Conservation (phyloP, 768 basidiomycete genomes). For the Trametes cinnabarina region DNA sequence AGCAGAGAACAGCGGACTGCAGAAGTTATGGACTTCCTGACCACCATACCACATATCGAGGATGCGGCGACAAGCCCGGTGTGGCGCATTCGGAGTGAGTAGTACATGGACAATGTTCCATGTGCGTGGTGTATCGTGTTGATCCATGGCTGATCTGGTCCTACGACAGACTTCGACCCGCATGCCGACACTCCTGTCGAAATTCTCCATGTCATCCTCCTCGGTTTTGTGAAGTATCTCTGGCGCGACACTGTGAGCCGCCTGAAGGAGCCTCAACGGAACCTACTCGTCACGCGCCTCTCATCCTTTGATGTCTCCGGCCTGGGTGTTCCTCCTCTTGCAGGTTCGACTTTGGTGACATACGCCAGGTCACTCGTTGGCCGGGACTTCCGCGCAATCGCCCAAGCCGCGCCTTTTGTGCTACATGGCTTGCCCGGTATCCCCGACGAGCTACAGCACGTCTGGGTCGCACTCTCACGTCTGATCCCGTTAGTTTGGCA, state of each 20-base stretch:
- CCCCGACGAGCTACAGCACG: slow-evolving; percentile 25
- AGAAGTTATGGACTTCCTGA: too few species aligned
- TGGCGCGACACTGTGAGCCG: slow-evolving; percentile 38
- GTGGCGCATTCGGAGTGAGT: too few species aligned
- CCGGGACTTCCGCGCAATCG: slow-evolving; percentile 30
- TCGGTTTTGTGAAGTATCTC: slow-evolving; percentile 48
- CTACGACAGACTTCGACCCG: slow-evolving; percentile 43
- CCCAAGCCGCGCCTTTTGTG: slow-evolving; percentile 38
- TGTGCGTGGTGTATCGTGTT: slow-evolving; percentile 13
- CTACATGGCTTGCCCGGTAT: slow-evolving; percentile 35
- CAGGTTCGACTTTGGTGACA: slow-evolving; percentile 34
- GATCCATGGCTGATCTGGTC: too few species aligned
- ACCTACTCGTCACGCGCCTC: too few species aligned
- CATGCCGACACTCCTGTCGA: slow-evolving; percentile 32
- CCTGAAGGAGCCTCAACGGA: background rate
- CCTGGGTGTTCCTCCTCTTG: slow-evolving; percentile 31
- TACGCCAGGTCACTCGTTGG: slow-evolving; percentile 40
- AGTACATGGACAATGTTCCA: slow-evolving; percentile 37
- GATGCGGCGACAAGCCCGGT: too few species aligned
- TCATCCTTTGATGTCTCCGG: slow-evolving; percentile 30
- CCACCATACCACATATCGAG: too few species aligned
- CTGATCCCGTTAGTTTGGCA: slow-evolving; percentile 39
- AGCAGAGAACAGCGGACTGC: too few species aligned
- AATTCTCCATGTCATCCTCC: slow-evolving; percentile 41
- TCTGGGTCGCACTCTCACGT: slow-evolving; percentile 38